Evolutionary conservation across 192 early-diverging fungal genomes (phyloP).

Genomic region (Paraglomus occultum): DNA sequence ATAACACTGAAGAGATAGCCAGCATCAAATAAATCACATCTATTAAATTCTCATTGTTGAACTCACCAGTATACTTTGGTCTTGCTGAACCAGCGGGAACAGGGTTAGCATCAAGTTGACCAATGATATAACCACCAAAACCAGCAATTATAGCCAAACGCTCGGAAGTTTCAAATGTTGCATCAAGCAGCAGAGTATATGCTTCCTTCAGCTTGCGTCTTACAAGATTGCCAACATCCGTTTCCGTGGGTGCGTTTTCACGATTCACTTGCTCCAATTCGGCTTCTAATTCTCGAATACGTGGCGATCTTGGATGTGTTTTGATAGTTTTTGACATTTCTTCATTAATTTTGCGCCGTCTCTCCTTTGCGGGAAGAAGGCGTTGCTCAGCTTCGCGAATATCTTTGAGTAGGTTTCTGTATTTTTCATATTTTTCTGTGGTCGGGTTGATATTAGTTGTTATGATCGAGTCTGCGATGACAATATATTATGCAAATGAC

Average conservation of each 20-base stretch:
- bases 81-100: background rate
- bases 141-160: conserved; percentile 43
- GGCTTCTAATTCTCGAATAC: conserved; percentile 35
- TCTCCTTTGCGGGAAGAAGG: conserved; percentile 15
- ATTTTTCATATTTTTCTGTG: conserved; percentile 28
- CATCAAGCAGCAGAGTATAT: conserved; percentile 35
- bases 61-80: background rate
- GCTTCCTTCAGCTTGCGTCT: conserved; percentile 38
- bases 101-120: background rate
- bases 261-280: conserved; percentile 33
- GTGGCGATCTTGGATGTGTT: conserved; percentile 28
- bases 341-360: conserved; percentile 24
- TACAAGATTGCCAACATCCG: conserved; percentile 40
- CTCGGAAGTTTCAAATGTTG: conserved; percentile 42
- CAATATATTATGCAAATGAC: background rate
- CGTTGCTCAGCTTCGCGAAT: conserved; percentile 22
- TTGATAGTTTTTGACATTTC: conserved; percentile 17
- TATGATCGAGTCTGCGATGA: no score
- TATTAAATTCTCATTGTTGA: background rate
- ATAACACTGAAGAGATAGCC: no score
- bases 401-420: conserved; percentile 28
- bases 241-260: conserved; percentile 32
- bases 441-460: no score
- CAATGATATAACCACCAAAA: conserved; percentile 32
- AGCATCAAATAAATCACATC: background rate